These are phyloP conservation scores for Hypoxylon sp. DNA, from an alignment of 2,329 filamentous ascomycete species.

Conservation along the genomic window DNA sequence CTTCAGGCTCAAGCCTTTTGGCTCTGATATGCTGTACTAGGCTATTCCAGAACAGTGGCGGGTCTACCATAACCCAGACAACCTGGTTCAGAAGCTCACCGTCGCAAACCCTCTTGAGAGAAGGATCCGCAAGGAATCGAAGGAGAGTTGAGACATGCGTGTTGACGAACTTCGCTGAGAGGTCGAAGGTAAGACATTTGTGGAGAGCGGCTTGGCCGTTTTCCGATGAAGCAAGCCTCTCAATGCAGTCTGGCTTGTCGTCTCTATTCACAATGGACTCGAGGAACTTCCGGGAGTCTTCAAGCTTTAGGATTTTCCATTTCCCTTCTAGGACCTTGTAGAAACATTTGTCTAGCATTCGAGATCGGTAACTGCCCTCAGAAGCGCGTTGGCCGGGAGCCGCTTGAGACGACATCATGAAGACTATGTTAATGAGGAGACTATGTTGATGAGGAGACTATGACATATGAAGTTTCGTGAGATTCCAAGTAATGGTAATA, in stretches of 20 bases:
- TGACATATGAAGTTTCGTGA: not conserved
- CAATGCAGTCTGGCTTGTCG: constrained; percentile 45
- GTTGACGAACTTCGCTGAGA: constrained; percentile 32
- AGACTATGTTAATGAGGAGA: not conserved
- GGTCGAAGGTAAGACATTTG: constrained; percentile 29
- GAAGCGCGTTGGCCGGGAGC: not conserved
- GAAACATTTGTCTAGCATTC: constrained; percentile 38
- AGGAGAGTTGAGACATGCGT: constrained; percentile 29
- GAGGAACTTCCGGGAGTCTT: constrained; percentile 38
- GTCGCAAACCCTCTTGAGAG: constrained; percentile 40
- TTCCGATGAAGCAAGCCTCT: constrained; percentile 43
- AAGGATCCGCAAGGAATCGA: constrained; percentile 37
- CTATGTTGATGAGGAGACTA: not conserved
- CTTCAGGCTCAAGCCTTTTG: constrained; percentile 49
- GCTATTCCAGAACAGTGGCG: constrained; percentile 65
- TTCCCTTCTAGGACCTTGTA: constrained; percentile 40
- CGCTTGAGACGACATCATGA: constrained; percentile 32
- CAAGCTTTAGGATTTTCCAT: constrained; percentile 14
- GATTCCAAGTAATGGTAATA: not conserved
- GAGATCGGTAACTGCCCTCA: constrained; percentile 23
- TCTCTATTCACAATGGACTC: constrained; percentile 41
- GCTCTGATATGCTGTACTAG: constrained; percentile 50
- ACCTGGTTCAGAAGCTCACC: constrained; percentile 59
- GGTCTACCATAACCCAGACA: constrained; percentile 63
- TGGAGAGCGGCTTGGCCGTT: constrained; percentile 38